These are phyloP conservation scores for Colletotrichum liaoningense DNA, from an alignment of 2,329 filamentous ascomycete genomes.

Conservation along the genomic window DNA sequence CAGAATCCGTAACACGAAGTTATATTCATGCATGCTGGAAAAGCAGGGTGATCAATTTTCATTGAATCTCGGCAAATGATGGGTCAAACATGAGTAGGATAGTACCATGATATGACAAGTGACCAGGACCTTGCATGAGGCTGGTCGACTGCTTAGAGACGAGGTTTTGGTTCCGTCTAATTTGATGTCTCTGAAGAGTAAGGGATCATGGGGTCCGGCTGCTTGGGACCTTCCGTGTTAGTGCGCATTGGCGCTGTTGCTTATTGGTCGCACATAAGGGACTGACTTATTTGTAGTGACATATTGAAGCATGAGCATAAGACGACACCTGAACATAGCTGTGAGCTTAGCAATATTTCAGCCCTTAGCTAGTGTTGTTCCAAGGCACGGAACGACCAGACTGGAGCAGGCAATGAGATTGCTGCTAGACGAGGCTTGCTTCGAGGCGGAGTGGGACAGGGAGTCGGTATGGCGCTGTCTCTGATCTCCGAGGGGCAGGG, in stretches of 20 bases:
- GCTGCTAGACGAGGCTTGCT: conserved; percentile 3
- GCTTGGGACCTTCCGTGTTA: conserved; percentile 5
- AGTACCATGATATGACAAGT: conserved; percentile 25
- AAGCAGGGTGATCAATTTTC: background rate
- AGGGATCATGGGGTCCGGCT: background rate
- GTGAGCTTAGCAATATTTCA: background rate
- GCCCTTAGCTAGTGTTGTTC: background rate
- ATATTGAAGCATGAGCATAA: background rate
- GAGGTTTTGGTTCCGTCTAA: conserved; percentile 1
- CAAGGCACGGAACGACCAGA: background rate
- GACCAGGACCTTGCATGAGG: conserved; percentile 27
- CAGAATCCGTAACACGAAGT: background rate
- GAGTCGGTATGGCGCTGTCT: background rate
- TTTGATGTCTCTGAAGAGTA: background rate
- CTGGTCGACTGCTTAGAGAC: background rate
- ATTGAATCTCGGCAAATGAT: background rate
- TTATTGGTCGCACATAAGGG: background rate
- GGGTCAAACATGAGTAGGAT: background rate
- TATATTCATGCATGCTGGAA: background rate
- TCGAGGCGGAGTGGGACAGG: conserved; percentile 10
- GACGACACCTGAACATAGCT: background rate
- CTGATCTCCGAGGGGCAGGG: conserved; percentile 11
- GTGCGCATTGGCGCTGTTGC: conserved; percentile 26
- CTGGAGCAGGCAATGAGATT: conserved; percentile 1
- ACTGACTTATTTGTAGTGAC: background rate